phyloP scores from a whole-genome alignment of 2,329 filamentous ascomycete species.

The Cladosporium sphaerospermum region DNA sequence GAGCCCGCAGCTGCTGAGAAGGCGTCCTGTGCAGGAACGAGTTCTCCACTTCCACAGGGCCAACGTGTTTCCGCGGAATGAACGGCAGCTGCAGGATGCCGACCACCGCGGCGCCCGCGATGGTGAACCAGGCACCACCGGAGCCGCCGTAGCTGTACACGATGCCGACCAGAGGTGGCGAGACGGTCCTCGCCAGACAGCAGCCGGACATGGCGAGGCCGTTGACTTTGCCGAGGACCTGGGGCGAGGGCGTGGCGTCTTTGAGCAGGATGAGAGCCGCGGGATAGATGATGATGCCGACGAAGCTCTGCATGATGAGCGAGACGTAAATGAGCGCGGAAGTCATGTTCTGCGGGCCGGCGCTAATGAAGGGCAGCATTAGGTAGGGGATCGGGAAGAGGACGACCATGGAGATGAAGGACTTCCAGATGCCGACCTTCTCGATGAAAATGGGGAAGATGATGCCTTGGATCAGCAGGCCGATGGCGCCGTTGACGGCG shows the following conservation, averaged over 20 bases:
- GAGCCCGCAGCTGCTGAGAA: not conserved
- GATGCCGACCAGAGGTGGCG: slow-evolving; percentile 59
- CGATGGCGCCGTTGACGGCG: slow-evolving; percentile 61
- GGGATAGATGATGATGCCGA: slow-evolving; percentile 61
- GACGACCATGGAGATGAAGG: slow-evolving; percentile 56
- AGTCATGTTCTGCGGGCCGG: slow-evolving; percentile 46
- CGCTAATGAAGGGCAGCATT: slow-evolving; percentile 58
- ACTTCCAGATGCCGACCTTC: slow-evolving; percentile 57
- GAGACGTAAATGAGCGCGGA: slow-evolving; percentile 57
- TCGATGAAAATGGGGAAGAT: slow-evolving; percentile 59
- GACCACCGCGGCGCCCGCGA: slow-evolving; percentile 46
- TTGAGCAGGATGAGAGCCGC: slow-evolving; percentile 63
- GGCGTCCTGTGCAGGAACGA: slow-evolving; percentile 5
- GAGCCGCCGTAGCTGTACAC: slow-evolving; percentile 55
- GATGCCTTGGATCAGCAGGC: slow-evolving; percentile 63
- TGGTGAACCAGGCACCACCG: slow-evolving; percentile 54
- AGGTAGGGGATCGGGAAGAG: slow-evolving; percentile 61
- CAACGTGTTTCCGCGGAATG: slow-evolving; percentile 44
- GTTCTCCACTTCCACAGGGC: slow-evolving; percentile 18
- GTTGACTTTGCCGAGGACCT: slow-evolving; percentile 61
- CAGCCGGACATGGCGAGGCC: slow-evolving; percentile 62
- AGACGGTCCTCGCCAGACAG: slow-evolving; percentile 58
- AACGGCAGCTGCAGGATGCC: slow-evolving; percentile 51
- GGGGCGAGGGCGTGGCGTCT: slow-evolving; percentile 57
- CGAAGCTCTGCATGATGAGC: slow-evolving; percentile 56